Base-by-base conservation (phyloP, 2,329 filamentous ascomycete species). In the Ascochyta clinopodiicola region DNA sequence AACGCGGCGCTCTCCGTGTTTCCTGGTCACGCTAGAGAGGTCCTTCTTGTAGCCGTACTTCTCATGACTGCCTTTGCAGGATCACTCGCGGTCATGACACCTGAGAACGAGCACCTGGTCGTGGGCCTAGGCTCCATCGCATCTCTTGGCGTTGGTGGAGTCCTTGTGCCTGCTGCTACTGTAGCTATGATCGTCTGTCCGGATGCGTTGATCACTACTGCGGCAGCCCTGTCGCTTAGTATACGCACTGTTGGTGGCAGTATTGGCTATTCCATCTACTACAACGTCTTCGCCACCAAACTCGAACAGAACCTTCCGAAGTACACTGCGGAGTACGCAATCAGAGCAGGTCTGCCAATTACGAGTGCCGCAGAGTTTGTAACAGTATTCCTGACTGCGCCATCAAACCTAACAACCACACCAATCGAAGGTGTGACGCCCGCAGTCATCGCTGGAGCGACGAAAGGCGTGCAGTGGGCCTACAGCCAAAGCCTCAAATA, bases 211-310 rank as follows among this genome's bases (percentile, higher is more conserved):
- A 74, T 74, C 39, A 73, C 71, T 4, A 73, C 72, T n/a, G 69
- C 68, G 0, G 69, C 79, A 66, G 49, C 78, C 61, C 6, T 79
- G 21, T 76, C 81, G 27, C 79, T 80, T 10, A 79, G 76, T 19
- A 79, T 82, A 51, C 77, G 80, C 27, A 77, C 76, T 4, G 71
- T 74, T 24, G 73, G 71, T n/a, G 72, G 73, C 13, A 68, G 67
- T 8, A 72, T 75, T n/a, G 72, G 71, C 24, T 71, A 72, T 37
- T 71, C 70, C 3, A 69, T 75, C 50, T 75, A 74, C 61, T 71
- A 71, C 57, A 73, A 72, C 42, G 62, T 75, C 47, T 72, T 74
- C 36, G 67, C 65, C n/a, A 71, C 59, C 12, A 73, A 72, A 24
- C 61, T 71, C 10, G 51, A 55, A 5, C 42, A 61, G 21, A 66